phyloP scores from a whole-genome alignment of 495 filamentous ascomycete species.

The Xylaria palmicola region DNA sequence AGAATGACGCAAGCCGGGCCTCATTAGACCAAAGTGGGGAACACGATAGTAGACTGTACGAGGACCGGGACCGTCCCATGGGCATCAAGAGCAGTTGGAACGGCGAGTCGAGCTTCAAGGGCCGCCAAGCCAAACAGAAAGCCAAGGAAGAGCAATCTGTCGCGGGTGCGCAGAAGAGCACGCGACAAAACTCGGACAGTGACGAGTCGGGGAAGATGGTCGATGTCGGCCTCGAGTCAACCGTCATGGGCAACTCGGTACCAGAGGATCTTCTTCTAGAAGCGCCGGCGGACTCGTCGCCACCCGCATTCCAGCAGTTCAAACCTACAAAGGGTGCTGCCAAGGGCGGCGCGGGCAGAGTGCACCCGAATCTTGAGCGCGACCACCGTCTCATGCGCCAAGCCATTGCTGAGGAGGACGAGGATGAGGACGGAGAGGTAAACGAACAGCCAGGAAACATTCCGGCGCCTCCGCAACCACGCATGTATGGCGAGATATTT shows the following conservation, averaged over 20 bases:
- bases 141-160: conserved; percentile 42
- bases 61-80: conserved; percentile 41
- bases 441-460: conserved; percentile 19
- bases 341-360: conserved; percentile 20
- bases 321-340: conserved; percentile 31
- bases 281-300: conserved; percentile 60
- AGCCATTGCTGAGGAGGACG: conserved; percentile 32
- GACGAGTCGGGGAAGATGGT: conserved; percentile 70
- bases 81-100: conserved; percentile 64
- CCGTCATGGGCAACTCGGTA: conserved; percentile 56
- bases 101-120: conserved; percentile 44
- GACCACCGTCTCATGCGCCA: conserved; percentile 32
- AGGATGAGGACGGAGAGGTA: conserved; percentile 27
- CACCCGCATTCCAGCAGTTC: conserved; percentile 88
- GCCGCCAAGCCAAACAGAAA: conserved; percentile 30
- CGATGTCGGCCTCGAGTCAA: conserved; percentile 79
- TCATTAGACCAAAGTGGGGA: conserved; percentile 59
- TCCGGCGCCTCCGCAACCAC: conserved; percentile 23
- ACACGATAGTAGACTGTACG: conserved; percentile 39
- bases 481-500: conserved; percentile 47
- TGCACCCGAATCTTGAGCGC: conserved; percentile 29
- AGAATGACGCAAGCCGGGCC: conserved; percentile 60
- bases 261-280: conserved; percentile 60
- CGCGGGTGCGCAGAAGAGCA: conserved; percentile 44
- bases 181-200: conserved; percentile 40